Evolutionary conservation across 768 basidiomycete species (phyloP).

Genomic region (Gyrodon lividus): DNA sequence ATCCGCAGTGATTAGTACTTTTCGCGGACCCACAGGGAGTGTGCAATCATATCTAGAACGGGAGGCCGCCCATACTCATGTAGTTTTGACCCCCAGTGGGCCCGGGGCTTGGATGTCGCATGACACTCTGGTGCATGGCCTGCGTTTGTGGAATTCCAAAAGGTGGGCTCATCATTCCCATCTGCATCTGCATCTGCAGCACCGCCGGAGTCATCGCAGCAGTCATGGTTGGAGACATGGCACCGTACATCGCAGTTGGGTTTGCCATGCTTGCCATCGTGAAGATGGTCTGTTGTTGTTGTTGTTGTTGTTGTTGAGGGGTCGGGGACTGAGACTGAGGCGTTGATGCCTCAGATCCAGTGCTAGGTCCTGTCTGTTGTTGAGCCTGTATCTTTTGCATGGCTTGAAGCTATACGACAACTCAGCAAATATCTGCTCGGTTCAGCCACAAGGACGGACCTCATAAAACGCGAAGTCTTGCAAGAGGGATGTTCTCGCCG

Average conservation of each 20-base stretch:
- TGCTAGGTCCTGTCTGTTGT: constrained; percentile 27
- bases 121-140: constrained; percentile 83
- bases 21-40: constrained; percentile 5
- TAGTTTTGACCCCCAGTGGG: constrained; percentile 47
- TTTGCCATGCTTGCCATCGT: constrained; percentile 40
- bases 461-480: constrained; percentile 95
- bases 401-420: constrained; percentile 63
- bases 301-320: constrained; percentile 48
- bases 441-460: constrained; percentile 40
- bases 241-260: constrained; percentile 42
- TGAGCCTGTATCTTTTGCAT: constrained; percentile 64
- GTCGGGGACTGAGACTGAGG: constrained; percentile 41
- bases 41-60: constrained; percentile 24
- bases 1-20: constrained; percentile 13
- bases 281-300: constrained; percentile 50
- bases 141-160: constrained; percentile 59
- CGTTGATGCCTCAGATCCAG: constrained; percentile 28
- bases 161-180: constrained; percentile 47
- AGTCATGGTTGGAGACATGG: constrained; percentile 33
- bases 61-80: constrained; percentile 41
- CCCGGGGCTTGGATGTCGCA: constrained; percentile 76
- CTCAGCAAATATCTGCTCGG: constrained; percentile 5
- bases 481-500: constrained; percentile 86
- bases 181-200: constrained; percentile 49
- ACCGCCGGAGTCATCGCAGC: constrained; percentile 31